Evolutionary conservation across 352 stramenopile genomes (phyloP).

Genomic region (Thalassiosira allenii): DNA sequence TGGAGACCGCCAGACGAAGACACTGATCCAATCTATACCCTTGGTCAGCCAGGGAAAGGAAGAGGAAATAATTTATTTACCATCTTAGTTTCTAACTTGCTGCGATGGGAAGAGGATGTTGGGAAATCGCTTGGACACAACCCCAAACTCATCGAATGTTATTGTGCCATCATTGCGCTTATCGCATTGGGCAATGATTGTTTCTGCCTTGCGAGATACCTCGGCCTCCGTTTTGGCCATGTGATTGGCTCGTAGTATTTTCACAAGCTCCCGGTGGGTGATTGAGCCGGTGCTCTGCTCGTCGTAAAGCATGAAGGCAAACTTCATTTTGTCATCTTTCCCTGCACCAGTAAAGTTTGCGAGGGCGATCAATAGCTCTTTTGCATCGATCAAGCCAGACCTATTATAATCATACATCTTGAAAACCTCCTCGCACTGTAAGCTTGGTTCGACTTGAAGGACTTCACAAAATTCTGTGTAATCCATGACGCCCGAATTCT

Average conservation of each 20-base stretch:
- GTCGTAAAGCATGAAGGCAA: conserved; percentile 95
- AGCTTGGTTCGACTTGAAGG: conserved; percentile 92
- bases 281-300: conserved; percentile 95
- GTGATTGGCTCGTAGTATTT: conserved; percentile 96
- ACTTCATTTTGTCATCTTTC: conserved; percentile 97
- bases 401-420: conserved; percentile 94
- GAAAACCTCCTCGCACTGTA: conserved; percentile 93
- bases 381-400: conserved; percentile 91
- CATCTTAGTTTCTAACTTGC: no score
- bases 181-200: conserved; percentile 96
- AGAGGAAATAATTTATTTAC: no score
- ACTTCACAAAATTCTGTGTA: conserved; percentile 98
- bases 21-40: no score
- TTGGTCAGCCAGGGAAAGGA: no score
- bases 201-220: conserved; percentile 94
- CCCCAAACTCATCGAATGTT: conserved; percentile 96
- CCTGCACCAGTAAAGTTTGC: conserved; percentile 93
- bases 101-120: conserved; percentile 91
- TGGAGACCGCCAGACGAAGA: no score
- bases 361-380: conserved; percentile 94
- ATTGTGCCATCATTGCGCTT: conserved; percentile 97
- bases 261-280: conserved; percentile 93
- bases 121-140: conserved; percentile 96
- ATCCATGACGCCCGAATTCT: conserved; percentile 94
- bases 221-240: conserved; percentile 92